Evolutionary conservation across 805 yeast species (phyloP), one percentile per base, ranked within the genome.

Genomic region (Teunomyces tritomae): DNA sequence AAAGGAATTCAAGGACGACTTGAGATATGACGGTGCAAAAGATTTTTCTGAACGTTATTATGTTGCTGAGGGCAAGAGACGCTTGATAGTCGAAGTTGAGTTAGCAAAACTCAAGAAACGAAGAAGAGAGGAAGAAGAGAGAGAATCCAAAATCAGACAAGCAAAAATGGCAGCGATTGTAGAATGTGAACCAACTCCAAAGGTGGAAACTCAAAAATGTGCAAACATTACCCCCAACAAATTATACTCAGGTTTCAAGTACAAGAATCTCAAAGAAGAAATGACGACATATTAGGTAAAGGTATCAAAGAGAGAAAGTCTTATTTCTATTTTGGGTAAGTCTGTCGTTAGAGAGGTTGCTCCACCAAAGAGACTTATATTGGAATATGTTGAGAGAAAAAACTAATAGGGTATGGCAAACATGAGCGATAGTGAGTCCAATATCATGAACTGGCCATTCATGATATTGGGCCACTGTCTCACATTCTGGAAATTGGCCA

Each of bases 231-330:
- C 40, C 28, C 40, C 40, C 24, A 37, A 24, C 27, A 37, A 24
- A 24, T 24, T 26, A 37, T 37, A 37, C 40, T 24, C 40, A 37
- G 40, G 40, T 37, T 37, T 37, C 17, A 37, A 37, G 40, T 37
- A 37, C 29, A 37, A 37, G 27, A 37, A 37, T 37, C 27, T 24
- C 11, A 24, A 24, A 3, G 28, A 37, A 20, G 40, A 37, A 37
- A 11, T 37, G 28, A 24, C 29, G 14, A 24, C 28, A 24, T 36
- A 37, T 37, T 37, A 37, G 40, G 40, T 8, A 26, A n/a, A 24
- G 26, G 40, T 26, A 28, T 26, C 16, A 13, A 13, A 3, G 10
- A 11, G 29, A 24, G 28, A 8, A 20, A 20, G 24, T 36, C n/a
- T 8, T 5, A n/a, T 11, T 16, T n/a, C n/a, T 6, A 8, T 5